phyloP scores from a whole-genome alignment of 2,329 filamentous ascomycete species.

The Aspergillus sp. region DNA sequence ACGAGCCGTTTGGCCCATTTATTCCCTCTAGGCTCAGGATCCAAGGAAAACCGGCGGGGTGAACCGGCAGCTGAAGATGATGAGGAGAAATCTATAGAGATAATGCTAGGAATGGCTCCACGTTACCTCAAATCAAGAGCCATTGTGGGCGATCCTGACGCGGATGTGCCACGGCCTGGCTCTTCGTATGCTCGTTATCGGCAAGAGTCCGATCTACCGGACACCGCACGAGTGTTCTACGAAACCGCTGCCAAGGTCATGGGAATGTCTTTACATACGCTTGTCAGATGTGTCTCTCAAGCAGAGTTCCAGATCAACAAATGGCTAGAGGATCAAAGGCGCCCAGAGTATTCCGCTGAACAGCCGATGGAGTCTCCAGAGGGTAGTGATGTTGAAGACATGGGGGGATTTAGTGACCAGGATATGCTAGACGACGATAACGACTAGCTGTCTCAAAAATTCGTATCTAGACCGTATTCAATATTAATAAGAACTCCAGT shows the following conservation, averaged over 20 bases:
- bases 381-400: slow-evolving; percentile 6
- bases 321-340: slow-evolving; percentile 37
- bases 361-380: slow-evolving; percentile 15
- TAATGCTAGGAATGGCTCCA: slow-evolving; percentile 47
- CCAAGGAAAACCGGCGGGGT: slow-evolving; percentile 14
- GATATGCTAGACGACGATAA: neutral
- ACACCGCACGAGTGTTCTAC: slow-evolving; percentile 50
- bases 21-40: slow-evolving; percentile 38
- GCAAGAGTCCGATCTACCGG: slow-evolving; percentile 48
- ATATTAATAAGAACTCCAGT: neutral
- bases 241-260: slow-evolving; percentile 51
- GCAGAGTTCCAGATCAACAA: slow-evolving; percentile 49
- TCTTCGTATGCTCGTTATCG: slow-evolving; percentile 52
- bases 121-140: slow-evolving; percentile 39
- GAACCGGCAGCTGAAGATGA: slow-evolving; percentile 14
- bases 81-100: slow-evolving; percentile 30
- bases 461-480: neutral
- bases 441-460: neutral
- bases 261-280: slow-evolving; percentile 51
- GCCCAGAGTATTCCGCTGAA: slow-evolving; percentile 28
- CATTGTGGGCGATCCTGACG: slow-evolving; percentile 38
- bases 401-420: neutral
- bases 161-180: slow-evolving; percentile 47
- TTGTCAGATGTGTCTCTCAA: slow-evolving; percentile 52
- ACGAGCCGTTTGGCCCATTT: slow-evolving; percentile 41